Base-by-base conservation (phyloP, 441 rosid species). In the Aquilaria agallochum region DNA sequence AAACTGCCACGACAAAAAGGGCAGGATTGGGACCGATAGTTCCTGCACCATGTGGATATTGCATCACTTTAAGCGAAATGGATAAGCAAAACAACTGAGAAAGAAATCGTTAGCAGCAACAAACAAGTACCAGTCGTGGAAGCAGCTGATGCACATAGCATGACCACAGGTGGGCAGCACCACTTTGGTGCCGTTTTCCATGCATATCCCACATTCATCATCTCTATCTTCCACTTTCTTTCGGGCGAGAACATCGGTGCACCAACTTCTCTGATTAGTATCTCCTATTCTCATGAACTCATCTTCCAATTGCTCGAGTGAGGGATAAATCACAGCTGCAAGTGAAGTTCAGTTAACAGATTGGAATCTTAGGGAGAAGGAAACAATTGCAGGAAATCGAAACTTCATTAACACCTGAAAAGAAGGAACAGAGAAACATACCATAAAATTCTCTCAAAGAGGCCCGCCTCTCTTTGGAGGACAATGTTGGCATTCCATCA, bases 301-400 rank as follows among this genome's bases (percentile, higher is more conserved):
- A 27, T 69, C 73, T 65, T 82, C 83, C 36, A 88, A 89, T 69
- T 75, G 79, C 66, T 71, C 68, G 31, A 88, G 82, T 5, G 81
- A 80, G 67, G 95, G 95, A 53, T 81, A 88, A 67, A 85, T 81
- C 55, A 78, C 72, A 67, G 86, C 95, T 83, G 85, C 78, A 75
- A 52, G 48, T 50, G 60, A 47, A 60, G 50, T 55, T 45, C 61
- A 53, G 47, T 33, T 30, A 64, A 63, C 33, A 59, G 55, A 57
- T 32, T 63, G 10, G 53, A 31, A 65, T 13, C 50, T 50, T 55
- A 72, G 40, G 2, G 42, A 64, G 9, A 60, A 59, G 48, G 11
- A 50, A 1, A 48, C 6, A 9, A 10, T 10, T 14, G 33, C 31
- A 63, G 7, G 20, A 66, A 54, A 65, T 46, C 9, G 51, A 31